Evolutionary conservation across 2,329 filamentous ascomycete genomes (phyloP).

Genomic region (Saccharata proteae): DNA sequence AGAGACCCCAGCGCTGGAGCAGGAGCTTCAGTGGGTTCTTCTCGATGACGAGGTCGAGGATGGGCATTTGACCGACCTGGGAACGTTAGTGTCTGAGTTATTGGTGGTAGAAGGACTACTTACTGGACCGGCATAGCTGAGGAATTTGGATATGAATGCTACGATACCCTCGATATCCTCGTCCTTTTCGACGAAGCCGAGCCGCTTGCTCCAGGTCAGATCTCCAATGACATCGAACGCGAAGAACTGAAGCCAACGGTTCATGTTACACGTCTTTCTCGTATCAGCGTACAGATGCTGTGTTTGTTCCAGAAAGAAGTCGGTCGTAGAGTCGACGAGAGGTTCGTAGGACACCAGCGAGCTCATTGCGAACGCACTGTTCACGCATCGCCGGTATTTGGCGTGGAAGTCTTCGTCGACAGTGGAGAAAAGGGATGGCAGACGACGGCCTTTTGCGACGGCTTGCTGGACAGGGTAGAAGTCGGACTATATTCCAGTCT

Average conservation of each 20-base stretch:
- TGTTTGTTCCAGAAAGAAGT: constrained; percentile 50
- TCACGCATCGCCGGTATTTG: constrained; percentile 62
- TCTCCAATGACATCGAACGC: constrained; percentile 74
- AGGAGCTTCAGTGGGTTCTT: constrained; percentile 66
- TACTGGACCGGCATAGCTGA: constrained; percentile 61
- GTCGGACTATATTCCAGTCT: constrained; percentile 44
- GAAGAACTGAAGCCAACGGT: constrained; percentile 65
- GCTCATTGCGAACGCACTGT: constrained; percentile 66
- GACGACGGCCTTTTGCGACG: constrained; percentile 52
- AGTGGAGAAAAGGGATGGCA: constrained; percentile 66
- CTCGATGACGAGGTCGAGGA: constrained; percentile 55
- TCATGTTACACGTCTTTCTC: constrained; percentile 47
- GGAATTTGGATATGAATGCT: constrained; percentile 48
- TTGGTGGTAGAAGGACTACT: constrained; percentile 14
- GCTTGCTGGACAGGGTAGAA: constrained; percentile 73
- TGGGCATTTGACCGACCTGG: constrained; percentile 61
- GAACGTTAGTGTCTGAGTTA: constrained; percentile 1
- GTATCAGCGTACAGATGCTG: constrained; percentile 29
- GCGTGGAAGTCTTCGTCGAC: constrained; percentile 65
- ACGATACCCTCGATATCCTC: constrained; percentile 67
- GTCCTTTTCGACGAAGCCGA: constrained; percentile 64
- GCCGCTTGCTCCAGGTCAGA: constrained; percentile 61
- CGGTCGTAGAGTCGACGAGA: constrained; percentile 63
- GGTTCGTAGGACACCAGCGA: constrained; percentile 68
- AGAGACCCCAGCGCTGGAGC: constrained; percentile 53